phyloP scores from a whole-genome alignment of 495 filamentous ascomycete genomes.

The Articulospora tetracladia region DNA sequence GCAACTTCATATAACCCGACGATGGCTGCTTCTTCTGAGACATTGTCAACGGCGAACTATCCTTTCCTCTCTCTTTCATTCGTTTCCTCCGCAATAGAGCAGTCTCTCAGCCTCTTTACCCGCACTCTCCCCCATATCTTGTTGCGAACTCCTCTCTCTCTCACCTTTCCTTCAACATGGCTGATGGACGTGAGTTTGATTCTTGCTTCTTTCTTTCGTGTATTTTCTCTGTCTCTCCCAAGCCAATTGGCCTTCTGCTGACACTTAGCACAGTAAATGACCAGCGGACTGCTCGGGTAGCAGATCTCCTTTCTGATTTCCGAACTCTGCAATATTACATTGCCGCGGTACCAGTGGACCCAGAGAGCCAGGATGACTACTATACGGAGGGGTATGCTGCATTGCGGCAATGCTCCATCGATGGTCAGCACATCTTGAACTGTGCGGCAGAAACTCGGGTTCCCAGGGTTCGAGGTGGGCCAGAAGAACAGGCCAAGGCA shows the following conservation, averaged over 20 bases:
- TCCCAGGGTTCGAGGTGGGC: constrained; percentile 49
- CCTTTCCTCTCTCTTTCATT: constrained; percentile 24
- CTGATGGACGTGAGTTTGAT: constrained; percentile 28
- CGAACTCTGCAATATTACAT: constrained; percentile 79
- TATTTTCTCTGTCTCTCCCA: constrained; percentile 22
- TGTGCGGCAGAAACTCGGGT: constrained; percentile 61
- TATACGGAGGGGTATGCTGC: constrained; percentile 75
- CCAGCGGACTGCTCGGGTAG: constrained; percentile 73
- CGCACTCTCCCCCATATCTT: constrained; percentile 18
- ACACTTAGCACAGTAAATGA: constrained; percentile 66
- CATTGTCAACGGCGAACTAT: constrained; percentile 14
- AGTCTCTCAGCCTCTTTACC: constrained; percentile 9
- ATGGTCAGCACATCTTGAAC: constrained; percentile 71
- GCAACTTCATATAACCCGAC: constrained; percentile 20
- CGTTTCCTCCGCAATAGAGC: constrained; percentile 19
- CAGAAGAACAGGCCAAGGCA: constrained; percentile 66
- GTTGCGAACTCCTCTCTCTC: too few relatives aligned
- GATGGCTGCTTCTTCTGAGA: constrained; percentile 16
- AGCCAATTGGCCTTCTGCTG: constrained; percentile 31
- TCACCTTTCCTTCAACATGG: constrained; percentile 25
- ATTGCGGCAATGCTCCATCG: constrained; percentile 68
- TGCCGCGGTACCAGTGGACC: constrained; percentile 59
- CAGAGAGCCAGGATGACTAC: constrained; percentile 60
- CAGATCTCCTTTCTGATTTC: constrained; percentile 83
- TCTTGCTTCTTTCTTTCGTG: constrained; percentile 28